Conservation (phyloP, 805 yeast species). For the Candida rishiriensis region DNA sequence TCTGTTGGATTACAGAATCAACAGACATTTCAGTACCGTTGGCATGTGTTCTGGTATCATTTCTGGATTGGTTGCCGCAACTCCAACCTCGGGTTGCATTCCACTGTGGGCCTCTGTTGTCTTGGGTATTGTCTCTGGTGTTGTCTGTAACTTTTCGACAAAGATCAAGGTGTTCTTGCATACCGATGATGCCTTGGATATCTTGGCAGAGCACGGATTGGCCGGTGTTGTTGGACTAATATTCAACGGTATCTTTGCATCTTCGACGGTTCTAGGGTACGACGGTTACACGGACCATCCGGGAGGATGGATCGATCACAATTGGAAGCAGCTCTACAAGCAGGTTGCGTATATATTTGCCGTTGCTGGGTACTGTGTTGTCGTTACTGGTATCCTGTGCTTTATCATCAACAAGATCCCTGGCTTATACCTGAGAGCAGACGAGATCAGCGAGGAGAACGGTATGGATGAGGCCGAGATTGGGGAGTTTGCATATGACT, state of each 20-base stretch:
- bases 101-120: conserved; percentile 89
- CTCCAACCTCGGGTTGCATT: conserved; percentile 89
- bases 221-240: conserved; percentile 89
- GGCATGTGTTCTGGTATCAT: conserved; percentile 94
- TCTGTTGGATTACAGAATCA: conserved; percentile 80
- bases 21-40: conserved; percentile 88
- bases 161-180: conserved; percentile 73
- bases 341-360: conserved; percentile 84
- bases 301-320: conserved; percentile 92
- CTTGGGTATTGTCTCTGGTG: conserved; percentile 76
- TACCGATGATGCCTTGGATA: conserved; percentile 92
- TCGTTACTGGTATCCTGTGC: conserved; percentile 74
- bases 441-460: conserved; percentile 77
- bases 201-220: conserved; percentile 97
- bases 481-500: conserved; percentile 98
- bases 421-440: conserved; percentile 72
- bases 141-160: conserved; percentile 85
- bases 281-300: conserved; percentile 79
- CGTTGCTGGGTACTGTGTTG: conserved; percentile 66
- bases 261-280: conserved; percentile 82
- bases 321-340: conserved; percentile 86
- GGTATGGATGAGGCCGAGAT: conserved; percentile 97
- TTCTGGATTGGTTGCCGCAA: conserved; percentile 95
- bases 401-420: conserved; percentile 73
- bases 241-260: conserved; percentile 87